Conservation (phyloP, 441 rosid species). For the Dalechampia spathulata region DNA sequence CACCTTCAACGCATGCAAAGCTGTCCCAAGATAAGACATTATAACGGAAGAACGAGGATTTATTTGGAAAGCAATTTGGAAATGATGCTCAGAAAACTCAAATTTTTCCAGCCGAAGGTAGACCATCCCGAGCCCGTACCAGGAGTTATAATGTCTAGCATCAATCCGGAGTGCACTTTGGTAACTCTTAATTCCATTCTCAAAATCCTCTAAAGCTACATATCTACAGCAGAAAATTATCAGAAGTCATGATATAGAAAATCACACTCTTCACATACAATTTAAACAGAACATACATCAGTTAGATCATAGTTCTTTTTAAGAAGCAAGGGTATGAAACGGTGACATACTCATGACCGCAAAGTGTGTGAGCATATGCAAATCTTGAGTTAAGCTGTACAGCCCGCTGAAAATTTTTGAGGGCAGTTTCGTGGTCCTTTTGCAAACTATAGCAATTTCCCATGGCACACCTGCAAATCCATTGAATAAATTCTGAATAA, state of each 20-base stretch:
- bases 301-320: background rate
- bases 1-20: conserved; percentile 85
- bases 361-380: conserved; percentile 93
- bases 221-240: conserved; percentile 38
- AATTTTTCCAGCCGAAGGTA: conserved; percentile 93
- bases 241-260: conserved; percentile 9
- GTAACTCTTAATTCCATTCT: conserved; percentile 86
- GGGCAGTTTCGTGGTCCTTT: conserved; percentile 97
- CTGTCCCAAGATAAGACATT: conserved; percentile 90
- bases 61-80: conserved; percentile 76
- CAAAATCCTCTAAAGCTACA: conserved; percentile 89
- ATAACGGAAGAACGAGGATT: conserved; percentile 88
- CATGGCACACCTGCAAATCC: conserved; percentile 83
- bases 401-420: conserved; percentile 89
- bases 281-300: background rate
- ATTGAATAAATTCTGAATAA: conserved; percentile 7
- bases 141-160: conserved; percentile 88
- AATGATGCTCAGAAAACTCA: conserved; percentile 94
- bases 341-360: conserved; percentile 89
- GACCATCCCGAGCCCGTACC: conserved; percentile 98
- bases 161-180: conserved; percentile 88
- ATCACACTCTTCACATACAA: background rate
- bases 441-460: conserved; percentile 97
- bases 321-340: background rate
- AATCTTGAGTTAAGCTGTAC: conserved; percentile 82